Base-by-base conservation (phyloP, 371 early-diverging fungal species). In the Syncephalis fuscata region DNA sequence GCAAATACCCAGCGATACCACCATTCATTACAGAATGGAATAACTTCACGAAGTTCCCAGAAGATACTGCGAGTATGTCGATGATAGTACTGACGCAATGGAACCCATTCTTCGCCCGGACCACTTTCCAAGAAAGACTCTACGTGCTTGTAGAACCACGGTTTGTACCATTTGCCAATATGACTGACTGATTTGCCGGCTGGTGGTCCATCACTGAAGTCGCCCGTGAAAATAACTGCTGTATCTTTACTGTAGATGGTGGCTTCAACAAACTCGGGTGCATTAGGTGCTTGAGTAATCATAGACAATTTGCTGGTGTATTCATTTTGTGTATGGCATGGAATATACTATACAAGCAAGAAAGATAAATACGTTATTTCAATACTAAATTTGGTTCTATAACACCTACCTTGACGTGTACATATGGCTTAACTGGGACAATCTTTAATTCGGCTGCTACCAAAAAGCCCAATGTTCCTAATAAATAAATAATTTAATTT, bases 1-100 rank as follows among this genome's bases (percentile, higher is more conserved):
- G 63, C 67, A 19, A 66, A 48, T 20, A 63, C 49, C 45, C 56
- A 56, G 24, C 67, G 53, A 58, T 59, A 64, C 32, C 52, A 39
- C 46, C 52, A 41, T 26, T 46, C 41, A 55, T 67, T 64, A 26
- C 67, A 62, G 39, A 62, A 59, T 14, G 67, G 67, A 37, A 67
- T 52, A 17, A 67, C 52, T 27, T 60, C 50, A 39, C 56, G 56
- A n/a, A 59, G 46, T 44, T 59, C 58, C 67, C 67, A 67, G 60
- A 62, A 67, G 22, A 67, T 51, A 39, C 60, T 58, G n/a, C 65
- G 61, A 19, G 68, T 64, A 56, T 68, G 68, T 22, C 68, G 61
- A 54, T 68, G 68, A 50, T 56, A 58, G 56, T 68, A 68, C 50
- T 68, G 61, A 41, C 68, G 57, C 38, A 68, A 51, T 7, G 68